These are phyloP conservation scores for Annona squamosa DNA, from an alignment of 164 flowering plant genomes.

Conservation along the genomic window DNA sequence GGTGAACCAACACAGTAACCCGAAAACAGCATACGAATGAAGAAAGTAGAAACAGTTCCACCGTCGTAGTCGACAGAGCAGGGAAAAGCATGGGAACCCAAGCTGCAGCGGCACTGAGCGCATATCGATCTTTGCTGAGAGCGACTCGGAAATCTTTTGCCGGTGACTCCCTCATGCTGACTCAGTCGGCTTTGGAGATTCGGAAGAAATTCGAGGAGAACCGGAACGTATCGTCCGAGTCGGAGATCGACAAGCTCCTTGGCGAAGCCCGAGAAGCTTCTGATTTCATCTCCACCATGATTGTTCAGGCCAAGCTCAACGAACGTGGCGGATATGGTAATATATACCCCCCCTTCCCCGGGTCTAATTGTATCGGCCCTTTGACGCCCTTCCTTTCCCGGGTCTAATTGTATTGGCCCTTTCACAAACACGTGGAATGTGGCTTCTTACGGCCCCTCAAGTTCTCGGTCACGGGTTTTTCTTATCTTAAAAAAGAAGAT, in stretches of 20 bases:
- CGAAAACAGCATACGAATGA: too few relatives aligned
- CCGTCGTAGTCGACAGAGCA: background rate
- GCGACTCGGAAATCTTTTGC: slow-evolving; percentile 77
- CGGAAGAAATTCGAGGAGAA: slow-evolving; percentile 76
- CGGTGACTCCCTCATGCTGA: slow-evolving; percentile 66
- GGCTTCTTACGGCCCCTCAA: background rate
- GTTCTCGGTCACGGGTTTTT: too few relatives aligned
- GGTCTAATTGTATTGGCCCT: background rate
- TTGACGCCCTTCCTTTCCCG: background rate
- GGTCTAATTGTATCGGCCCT: background rate
- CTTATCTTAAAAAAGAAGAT: too few relatives aligned
- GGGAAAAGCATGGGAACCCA: slow-evolving; percentile 10
- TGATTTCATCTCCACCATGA: slow-evolving; percentile 72
- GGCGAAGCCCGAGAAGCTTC: slow-evolving; percentile 81
- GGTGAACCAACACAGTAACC: too few relatives aligned
- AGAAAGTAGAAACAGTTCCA: too few relatives aligned
- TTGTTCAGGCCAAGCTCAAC: slow-evolving; percentile 79
- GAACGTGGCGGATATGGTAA: slow-evolving; percentile 68
- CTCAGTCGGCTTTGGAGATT: slow-evolving; percentile 52
- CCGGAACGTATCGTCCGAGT: slow-evolving; percentile 46
- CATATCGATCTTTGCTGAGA: slow-evolving; percentile 60
- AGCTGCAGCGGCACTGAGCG: slow-evolving; percentile 41
- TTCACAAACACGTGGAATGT: slow-evolving; percentile 2
- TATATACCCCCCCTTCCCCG: background rate
- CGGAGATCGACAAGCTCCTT: slow-evolving; percentile 49